Base-by-base conservation (phyloP, 148 eudicot species). In the Rhododendron simsii region DNA sequence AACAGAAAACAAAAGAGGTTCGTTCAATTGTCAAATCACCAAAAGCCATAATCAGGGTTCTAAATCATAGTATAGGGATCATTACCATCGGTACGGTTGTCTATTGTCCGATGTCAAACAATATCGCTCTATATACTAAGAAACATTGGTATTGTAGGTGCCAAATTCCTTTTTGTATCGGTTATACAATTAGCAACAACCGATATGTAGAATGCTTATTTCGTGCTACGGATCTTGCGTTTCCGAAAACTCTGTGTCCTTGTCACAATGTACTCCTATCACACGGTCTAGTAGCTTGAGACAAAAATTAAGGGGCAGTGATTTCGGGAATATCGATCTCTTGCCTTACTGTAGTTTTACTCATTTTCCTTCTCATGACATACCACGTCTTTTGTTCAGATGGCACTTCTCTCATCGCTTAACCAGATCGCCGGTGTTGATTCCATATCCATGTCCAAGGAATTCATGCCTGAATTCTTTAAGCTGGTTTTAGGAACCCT, bases 1-100 rank as follows among this genome's bases (percentile, higher is more conserved):
- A 97, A 93, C 87, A 90, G 21, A 93, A 95, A 86, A 93, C 99
- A 80, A 97, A 97, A 85, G 90, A 97, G 99, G 99, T 95, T n/a
- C 15, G 90, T 69, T 4, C 10, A 59, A 20, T 57, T 57, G 10
- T 18, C 63, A 57, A 57, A 18, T 7, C 21, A 57, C 63, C 23
- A 57, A 16, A 57, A 57, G 8, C 16, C 55, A 51, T 2, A 13
- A 51, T 13, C 55, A 51, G 0, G 55, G 55, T 13, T 51, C 55
- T 12, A 13, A 51, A 13, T 13, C 16, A 0, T 51, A 51, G 55
- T 51, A 13, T 13, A 51, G 15, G 3, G 55, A 51, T 51, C 16
- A 0, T 3, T 57, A 57, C 23, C n/a, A 16, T 57, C 1, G 7
- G 2, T 57, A 20, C 23, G 20, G 23, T 18, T 5, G 16, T 57